Conservation (phyloP, 1,284 basidiomycete species). For the Pisolithus thermaeus region DNA sequence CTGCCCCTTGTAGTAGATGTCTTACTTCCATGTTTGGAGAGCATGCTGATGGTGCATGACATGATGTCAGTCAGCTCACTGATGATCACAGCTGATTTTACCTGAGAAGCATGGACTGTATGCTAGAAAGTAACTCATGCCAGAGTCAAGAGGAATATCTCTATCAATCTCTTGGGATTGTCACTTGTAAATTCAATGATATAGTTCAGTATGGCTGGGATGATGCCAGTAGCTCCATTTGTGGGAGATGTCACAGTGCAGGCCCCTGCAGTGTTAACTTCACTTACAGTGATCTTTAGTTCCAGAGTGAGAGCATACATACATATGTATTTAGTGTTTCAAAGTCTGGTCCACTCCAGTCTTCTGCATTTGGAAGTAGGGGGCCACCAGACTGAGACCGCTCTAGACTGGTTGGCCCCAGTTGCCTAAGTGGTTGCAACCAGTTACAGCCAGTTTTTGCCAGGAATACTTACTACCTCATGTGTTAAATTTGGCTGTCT, state of each 20-base stretch:
- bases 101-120: not conserved
- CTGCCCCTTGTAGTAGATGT: conserved; percentile 95
- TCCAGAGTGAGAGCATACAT: no score
- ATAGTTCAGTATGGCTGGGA: conserved; percentile 88
- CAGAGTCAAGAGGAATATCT: conserved; percentile 82
- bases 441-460: no score
- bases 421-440: no score
- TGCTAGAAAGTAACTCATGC: conserved; percentile 39
- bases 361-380: no score
- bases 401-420: no score
- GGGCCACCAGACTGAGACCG: no score
- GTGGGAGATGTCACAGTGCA: conserved; percentile 94
- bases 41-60: conserved; percentile 82
- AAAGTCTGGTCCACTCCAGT: no score
- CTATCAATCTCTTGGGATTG: conserved; percentile 79
- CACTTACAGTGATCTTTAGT: conserved; percentile 70
- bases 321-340: no score
- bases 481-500: no score
- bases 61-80: conserved; percentile 3
- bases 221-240: conserved; percentile 85
- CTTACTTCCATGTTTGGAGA: conserved; percentile 95
- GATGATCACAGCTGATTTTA: not conserved
- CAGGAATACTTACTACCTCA: no score
- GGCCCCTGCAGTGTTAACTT: conserved; percentile 89
- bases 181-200: conserved; percentile 88